Evolutionary conservation across 2,329 filamentous ascomycete genomes (phyloP), one percentile per base, ranked within the genome.

Genomic region (Microdochium trichocladiopsis): DNA sequence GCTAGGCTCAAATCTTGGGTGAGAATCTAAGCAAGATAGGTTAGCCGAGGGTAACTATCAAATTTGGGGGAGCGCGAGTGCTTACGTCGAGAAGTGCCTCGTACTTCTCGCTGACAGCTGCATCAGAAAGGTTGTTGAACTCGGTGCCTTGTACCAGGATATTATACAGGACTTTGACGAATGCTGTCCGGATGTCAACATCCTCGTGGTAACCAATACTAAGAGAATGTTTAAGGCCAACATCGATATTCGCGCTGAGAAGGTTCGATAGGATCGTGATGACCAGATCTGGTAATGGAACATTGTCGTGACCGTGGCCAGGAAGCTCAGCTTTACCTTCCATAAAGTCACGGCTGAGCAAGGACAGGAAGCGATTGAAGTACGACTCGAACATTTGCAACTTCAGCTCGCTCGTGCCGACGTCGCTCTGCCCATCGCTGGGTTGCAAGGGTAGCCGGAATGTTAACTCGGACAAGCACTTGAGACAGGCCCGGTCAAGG

Each of bases 171-270:
- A 88, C 84, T 57, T 83, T 84, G 54, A 88, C 79, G 61, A 88
- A 87, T 2, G 84, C 84, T 4, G 83, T 86, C 50, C 84, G 76
- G 53, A 87, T 86, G 58, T 87, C 83, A 28, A 84, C 72, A 58
- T 86, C 86, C 58, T 86, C 83, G 59, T 88, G 83, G 60, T 88
- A 88, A 12, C 84, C 84, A 54, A 88, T 86, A 55, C 80, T 83
- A 14, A 88, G 68, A 2, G 83, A 87, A 62, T 87, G 83, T 61
- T 88, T 87, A 48, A 88, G 67, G 2, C 84, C 84, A 36, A 88
- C 83, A 58, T 88, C 84, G 28, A 88, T 86, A 57, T 88, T 88
- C 2, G 84, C 83, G 60, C 84, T 87, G 8, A 88, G 69, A 1
- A 88, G 73, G 57, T 88, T 88, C 1, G 84, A 87, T 12, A 88